Base-by-base conservation (phyloP, 2,329 filamentous ascomycete species). In the Paecilomyces sp. region DNA sequence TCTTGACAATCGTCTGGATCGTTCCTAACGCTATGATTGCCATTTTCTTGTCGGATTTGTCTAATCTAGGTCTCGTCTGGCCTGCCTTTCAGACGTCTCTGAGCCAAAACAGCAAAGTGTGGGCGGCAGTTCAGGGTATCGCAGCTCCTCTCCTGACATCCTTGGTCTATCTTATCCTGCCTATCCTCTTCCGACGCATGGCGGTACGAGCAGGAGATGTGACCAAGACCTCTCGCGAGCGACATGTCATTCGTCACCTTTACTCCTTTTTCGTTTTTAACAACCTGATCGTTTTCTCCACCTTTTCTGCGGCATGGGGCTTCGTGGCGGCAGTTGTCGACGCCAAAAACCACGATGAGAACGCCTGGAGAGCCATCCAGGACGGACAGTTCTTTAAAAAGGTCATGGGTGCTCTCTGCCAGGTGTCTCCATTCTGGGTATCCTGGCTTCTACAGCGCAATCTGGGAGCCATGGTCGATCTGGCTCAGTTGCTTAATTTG, bases 211-310 rank as follows among this genome's bases (percentile, higher is more conserved):
- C 90, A 3, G 94, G 94, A 64, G 93, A 97, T 71, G 83, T 89
- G 64, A 96, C 91, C 55, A 99, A 97, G 77, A 96, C 91, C 0
- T 90, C 91, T 28, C 86, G 94, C 58, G 94, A 99, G 73, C 84
- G 91, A 31, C 93, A 97, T 73, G 94, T 99, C 57, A 83, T 94
- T 61, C 87, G 86, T 63, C 95, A 96, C 74, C 83, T 99, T 2
- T 99, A 95, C 76, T 84, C 90, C 18, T 99, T 99, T 79, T 99
- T 99, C 75, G 85, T 97, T 57, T 92, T 99, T 81, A 99, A 99
- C 83, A 97, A 97, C 71, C 76, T 99, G 58, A 80, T 99, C 65
- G 87, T 97, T 60, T 97, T 97, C 75, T 97, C 92, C 11, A 80
- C 96, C 13, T 97, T 97, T 74, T 91, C 90, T 53, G 87, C 90